Evolutionary conservation across 306 rosid species (phyloP).

Genomic region (Rosa persica): DNA sequence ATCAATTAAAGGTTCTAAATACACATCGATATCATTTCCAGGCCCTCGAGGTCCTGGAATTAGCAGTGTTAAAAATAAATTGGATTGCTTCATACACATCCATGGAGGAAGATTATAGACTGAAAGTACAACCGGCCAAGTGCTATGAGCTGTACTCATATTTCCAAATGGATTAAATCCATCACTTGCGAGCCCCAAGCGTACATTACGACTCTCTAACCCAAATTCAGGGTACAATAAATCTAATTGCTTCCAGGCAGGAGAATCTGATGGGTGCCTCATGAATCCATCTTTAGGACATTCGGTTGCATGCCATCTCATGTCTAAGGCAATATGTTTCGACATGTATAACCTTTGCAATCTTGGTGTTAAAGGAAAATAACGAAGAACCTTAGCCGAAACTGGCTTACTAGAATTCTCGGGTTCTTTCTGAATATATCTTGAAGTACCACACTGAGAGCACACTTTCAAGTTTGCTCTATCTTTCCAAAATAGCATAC

Average conservation of each 20-base stretch:
- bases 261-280: background rate
- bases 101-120: background rate
- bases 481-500: background rate
- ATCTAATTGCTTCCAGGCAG: background rate
- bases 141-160: background rate
- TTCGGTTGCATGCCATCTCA: background rate
- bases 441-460: too few species aligned
- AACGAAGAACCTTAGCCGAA: too few species aligned
- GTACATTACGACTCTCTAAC: background rate
- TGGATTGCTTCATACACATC: constrained; percentile 20
- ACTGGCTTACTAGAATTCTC: too few species aligned
- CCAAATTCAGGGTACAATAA: background rate
- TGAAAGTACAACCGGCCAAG: background rate
- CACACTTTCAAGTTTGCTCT: too few species aligned
- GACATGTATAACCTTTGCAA: background rate
- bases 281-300: background rate
- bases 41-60: constrained; percentile 4
- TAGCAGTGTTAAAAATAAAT: background rate
- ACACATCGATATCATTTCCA: constrained; percentile 12
- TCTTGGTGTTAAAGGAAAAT: background rate
- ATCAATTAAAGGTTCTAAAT: background rate
- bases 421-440: too few species aligned
- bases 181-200: background rate
- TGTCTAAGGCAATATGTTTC: background rate
- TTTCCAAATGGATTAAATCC: background rate